Evolutionary conservation across 768 basidiomycete genomes (phyloP).

Genomic region (Boletus patriciae): DNA sequence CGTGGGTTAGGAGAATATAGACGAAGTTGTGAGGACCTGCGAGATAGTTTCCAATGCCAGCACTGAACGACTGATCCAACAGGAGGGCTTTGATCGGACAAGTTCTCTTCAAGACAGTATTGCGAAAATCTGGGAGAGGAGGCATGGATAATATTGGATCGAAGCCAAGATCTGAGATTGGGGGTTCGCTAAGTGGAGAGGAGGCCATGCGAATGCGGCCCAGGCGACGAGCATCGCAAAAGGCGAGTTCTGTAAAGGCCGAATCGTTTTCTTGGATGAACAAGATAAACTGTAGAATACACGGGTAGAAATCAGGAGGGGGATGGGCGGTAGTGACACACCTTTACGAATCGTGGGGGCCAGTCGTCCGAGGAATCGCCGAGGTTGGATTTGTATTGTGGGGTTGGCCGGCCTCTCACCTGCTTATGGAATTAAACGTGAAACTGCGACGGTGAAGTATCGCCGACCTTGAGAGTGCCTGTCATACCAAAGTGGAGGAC

Average conservation of each 20-base stretch:
- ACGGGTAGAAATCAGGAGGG: background rate
- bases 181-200: constrained; percentile 59
- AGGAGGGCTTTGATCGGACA: constrained; percentile 76
- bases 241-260: constrained; percentile 54
- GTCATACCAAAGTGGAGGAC: constrained; percentile 87
- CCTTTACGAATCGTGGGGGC: constrained; percentile 72
- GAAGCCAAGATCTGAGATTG: constrained; percentile 72
- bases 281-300: constrained; percentile 53
- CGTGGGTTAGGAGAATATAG: background rate
- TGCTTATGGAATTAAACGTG: constrained; percentile 1
- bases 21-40: constrained; percentile 46
- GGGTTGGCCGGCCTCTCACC: constrained; percentile 50
- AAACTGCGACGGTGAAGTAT: background rate
- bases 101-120: constrained; percentile 49
- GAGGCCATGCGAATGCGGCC: constrained; percentile 65
- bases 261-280: constrained; percentile 47
- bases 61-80: constrained; percentile 76
- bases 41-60: constrained; percentile 83
- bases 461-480: constrained; percentile 66
- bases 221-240: constrained; percentile 68
- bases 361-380: constrained; percentile 46
- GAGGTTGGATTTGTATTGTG: constrained; percentile 50
- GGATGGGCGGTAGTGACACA: constrained; percentile 11
- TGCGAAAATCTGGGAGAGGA: constrained; percentile 48
- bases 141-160: constrained; percentile 77